Conservation (phyloP, 2,329 filamentous ascomycete species). For the Thelonectria olida region DNA sequence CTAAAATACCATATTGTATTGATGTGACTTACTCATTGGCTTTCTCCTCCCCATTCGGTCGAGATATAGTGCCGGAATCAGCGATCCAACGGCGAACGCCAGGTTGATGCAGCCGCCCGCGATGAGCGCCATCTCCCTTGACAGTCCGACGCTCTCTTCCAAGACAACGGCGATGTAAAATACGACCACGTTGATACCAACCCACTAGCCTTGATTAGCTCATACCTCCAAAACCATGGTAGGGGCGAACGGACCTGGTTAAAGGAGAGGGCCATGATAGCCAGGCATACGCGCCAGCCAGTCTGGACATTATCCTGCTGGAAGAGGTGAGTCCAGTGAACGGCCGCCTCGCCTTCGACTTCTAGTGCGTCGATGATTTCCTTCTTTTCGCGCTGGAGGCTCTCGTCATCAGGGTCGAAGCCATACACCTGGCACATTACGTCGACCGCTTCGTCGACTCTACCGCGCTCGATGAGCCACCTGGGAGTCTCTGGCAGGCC, state of each 20-base stretch:
- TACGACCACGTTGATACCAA: slow-evolving; percentile 58
- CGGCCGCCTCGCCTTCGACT: slow-evolving; percentile 39
- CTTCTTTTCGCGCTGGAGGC: slow-evolving; percentile 45
- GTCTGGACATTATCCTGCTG: slow-evolving; percentile 31
- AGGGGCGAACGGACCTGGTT: slow-evolving; percentile 58
- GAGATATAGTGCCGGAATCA: slow-evolving; percentile 46
- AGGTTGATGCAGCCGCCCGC: slow-evolving; percentile 48
- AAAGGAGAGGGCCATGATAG: slow-evolving; percentile 34
- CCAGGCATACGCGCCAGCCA: slow-evolving; percentile 24
- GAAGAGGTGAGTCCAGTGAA: slow-evolving; percentile 17
- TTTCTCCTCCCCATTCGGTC: slow-evolving; percentile 51
- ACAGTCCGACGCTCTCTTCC: slow-evolving; percentile 45
- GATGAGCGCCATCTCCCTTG: slow-evolving; percentile 42
- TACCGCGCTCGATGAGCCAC: slow-evolving; percentile 50
- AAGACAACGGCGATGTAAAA: slow-evolving; percentile 45
- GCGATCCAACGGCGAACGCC: slow-evolving; percentile 50
- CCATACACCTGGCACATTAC: slow-evolving; percentile 53
- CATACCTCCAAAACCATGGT: too few species aligned
- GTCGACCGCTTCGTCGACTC: slow-evolving; percentile 46
- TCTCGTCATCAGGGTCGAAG: slow-evolving; percentile 45
- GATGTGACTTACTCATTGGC: too few species aligned
- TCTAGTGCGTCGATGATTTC: slow-evolving; percentile 55
- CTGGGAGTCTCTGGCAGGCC: slow-evolving; percentile 52
- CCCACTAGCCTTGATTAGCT: too few species aligned
- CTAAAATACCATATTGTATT: too few species aligned